Conservation (phyloP, 2,329 filamentous ascomycete genomes). For the Phaeosphaeriaceae sp. region DNA sequence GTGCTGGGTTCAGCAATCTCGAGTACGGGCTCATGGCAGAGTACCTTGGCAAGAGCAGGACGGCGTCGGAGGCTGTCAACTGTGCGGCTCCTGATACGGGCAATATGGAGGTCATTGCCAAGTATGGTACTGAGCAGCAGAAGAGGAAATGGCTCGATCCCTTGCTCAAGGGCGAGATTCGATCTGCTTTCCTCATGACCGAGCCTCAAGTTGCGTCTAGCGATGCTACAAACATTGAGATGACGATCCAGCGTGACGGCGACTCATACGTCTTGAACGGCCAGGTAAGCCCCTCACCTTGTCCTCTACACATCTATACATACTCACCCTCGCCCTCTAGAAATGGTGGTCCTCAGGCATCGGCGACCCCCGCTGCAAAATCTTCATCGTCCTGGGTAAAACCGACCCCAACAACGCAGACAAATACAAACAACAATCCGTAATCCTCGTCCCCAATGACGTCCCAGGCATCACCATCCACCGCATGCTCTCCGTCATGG, state of each 20-base stretch:
- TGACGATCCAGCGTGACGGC: slow-evolving; percentile 82
- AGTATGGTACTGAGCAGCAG: slow-evolving; percentile 85
- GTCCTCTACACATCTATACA: too few relatives aligned
- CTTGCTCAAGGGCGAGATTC: slow-evolving; percentile 81
- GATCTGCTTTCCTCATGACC: slow-evolving; percentile 92
- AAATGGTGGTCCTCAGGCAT: slow-evolving; percentile 99
- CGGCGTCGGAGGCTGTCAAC: slow-evolving; percentile 77
- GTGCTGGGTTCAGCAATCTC: slow-evolving; percentile 90
- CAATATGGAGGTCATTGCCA: slow-evolving; percentile 94
- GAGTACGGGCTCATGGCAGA: slow-evolving; percentile 99
- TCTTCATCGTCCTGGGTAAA: slow-evolving; percentile 98
- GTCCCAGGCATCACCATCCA: slow-evolving; percentile 89
- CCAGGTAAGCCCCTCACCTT: slow-evolving; percentile 59
- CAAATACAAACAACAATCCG: slow-evolving; percentile 88
- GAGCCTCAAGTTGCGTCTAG: slow-evolving; percentile 87
- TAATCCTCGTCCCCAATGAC: slow-evolving; percentile 82
- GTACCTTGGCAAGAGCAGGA: slow-evolving; percentile 83
- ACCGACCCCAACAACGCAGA: slow-evolving; percentile 76
- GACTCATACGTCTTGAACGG: slow-evolving; percentile 92
- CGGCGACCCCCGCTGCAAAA: slow-evolving; percentile 86
- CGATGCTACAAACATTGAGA: slow-evolving; percentile 90
- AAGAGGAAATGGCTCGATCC: slow-evolving; percentile 84
- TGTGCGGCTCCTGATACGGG: slow-evolving; percentile 91
- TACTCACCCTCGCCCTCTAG: slow-evolving; percentile 61
- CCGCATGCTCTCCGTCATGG: slow-evolving; percentile 92